Conservation (phyloP, 805 yeast species). For the Helenozyma rhizophorensis region DNA sequence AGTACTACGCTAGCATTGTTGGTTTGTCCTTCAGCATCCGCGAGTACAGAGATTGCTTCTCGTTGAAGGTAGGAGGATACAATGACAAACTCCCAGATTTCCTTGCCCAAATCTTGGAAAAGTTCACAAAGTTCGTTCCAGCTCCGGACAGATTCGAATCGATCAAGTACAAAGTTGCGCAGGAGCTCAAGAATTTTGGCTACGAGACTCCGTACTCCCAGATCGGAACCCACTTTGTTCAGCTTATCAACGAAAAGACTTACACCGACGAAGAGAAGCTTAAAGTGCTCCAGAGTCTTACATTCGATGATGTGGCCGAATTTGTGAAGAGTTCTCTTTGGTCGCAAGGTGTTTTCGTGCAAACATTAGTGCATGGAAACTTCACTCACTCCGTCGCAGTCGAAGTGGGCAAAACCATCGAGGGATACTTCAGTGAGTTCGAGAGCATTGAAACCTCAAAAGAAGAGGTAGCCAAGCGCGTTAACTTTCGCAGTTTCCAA, state of each 20-base stretch:
- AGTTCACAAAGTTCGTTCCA: conserved; percentile 47
- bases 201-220: conserved; percentile 76
- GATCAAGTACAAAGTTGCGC: conserved; percentile 57
- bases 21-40: conserved; percentile 60
- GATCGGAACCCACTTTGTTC: conserved; percentile 57
- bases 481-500: conserved; percentile 33
- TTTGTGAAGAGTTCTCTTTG: conserved; percentile 46
- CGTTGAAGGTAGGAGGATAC: conserved; percentile 67
- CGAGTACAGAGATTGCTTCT: conserved; percentile 64
- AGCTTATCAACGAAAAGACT: conserved; percentile 65
- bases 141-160: conserved; percentile 59
- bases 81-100: conserved; percentile 73
- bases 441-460: conserved; percentile 17
- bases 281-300: conserved; percentile 38
- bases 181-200: conserved; percentile 64
- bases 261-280: conserved; percentile 64
- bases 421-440: conserved; percentile 25
- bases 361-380: conserved; percentile 78
- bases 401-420: conserved; percentile 42
- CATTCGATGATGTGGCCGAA: conserved; percentile 45
- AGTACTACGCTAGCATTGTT: conserved; percentile 82
- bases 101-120: conserved; percentile 54
- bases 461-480: conserved; percentile 7
- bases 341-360: conserved; percentile 58
- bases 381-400: conserved; percentile 49